phyloP scores from a whole-genome alignment of 2,329 filamentous ascomycete genomes.

The Atkinsonella hypoxylon region DNA sequence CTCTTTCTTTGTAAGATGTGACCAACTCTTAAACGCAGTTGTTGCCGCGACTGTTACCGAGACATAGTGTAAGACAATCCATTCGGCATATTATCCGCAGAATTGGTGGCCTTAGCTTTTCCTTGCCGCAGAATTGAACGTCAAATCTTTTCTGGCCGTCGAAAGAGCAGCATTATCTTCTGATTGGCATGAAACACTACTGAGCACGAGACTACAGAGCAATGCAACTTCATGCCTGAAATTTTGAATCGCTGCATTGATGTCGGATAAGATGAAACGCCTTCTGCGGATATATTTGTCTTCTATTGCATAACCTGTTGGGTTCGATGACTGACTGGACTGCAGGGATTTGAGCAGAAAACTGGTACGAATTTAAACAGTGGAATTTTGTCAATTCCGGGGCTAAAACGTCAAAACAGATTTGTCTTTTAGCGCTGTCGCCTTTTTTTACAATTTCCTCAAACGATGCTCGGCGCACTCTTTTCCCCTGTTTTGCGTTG shows the following conservation, averaged over 20 bases:
- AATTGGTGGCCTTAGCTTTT: background rate
- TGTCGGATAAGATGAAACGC: conserved; percentile 3
- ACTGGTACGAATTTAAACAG: background rate
- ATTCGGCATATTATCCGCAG: background rate
- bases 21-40: background rate
- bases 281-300: background rate
- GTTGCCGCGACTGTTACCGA: background rate
- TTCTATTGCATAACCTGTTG: background rate
- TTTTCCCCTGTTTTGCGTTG: background rate
- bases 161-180: background rate
- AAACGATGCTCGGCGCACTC: background rate
- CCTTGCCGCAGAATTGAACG: background rate
- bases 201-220: background rate
- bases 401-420: background rate
- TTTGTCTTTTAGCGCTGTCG: background rate
- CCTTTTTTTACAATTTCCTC: background rate
- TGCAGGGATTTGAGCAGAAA: background rate
- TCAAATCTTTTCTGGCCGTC: background rate
- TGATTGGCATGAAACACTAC: conserved; percentile 1
- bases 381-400: background rate
- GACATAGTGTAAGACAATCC: background rate
- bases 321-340: background rate
- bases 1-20: no score
- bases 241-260: background rate
- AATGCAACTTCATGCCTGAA: background rate